Conservation (phyloP, 768 basidiomycete genomes). For the Leccinum pellstonianum region DNA sequence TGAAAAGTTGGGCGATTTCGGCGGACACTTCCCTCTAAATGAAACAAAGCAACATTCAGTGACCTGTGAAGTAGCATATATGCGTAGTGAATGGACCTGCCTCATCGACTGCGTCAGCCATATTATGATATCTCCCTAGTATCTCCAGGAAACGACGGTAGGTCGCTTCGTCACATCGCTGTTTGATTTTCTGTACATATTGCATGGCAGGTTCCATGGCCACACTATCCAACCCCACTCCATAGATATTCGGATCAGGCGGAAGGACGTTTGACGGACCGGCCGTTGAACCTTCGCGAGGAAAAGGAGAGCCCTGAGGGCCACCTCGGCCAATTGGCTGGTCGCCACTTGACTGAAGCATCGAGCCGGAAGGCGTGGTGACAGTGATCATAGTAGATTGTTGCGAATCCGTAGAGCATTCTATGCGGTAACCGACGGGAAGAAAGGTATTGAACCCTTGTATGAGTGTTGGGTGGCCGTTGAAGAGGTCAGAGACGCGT, state of each 20-base stretch:
- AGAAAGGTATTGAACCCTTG: constrained; percentile 99
- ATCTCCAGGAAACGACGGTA: constrained; percentile 80
- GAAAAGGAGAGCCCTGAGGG: constrained; percentile 39
- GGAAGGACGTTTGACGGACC: constrained; percentile 11
- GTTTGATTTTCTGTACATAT: constrained; percentile 97
- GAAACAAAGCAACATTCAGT: neutral
- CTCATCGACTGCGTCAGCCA: constrained; percentile 61
- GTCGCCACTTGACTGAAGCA: constrained; percentile 51
- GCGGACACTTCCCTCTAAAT: constrained; percentile 61
- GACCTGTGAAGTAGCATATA: neutral
- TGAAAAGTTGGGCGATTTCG: constrained; percentile 68
- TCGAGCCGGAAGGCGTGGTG: constrained; percentile 70
- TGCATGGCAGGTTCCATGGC: constrained; percentile 80
- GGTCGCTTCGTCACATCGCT: constrained; percentile 86
- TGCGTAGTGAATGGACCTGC: constrained; percentile 33
- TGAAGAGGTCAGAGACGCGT: constrained; percentile 91
- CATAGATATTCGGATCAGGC: constrained; percentile 27
- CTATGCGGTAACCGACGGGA: constrained; percentile 91
- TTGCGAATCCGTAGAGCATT: constrained; percentile 65
- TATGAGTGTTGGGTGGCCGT: constrained; percentile 85
- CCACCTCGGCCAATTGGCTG: constrained; percentile 39
- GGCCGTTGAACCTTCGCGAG: constrained; percentile 17
- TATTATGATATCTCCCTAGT: constrained; percentile 60
- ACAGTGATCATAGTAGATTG: constrained; percentile 70
- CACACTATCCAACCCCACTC: constrained; percentile 39